Percentiles rank a stretch among this genome's conserved stretches.
phyloP scores from a whole-genome alignment of 2,329 filamentous ascomycete species.

The Endoconidiophora polonica region DNA sequence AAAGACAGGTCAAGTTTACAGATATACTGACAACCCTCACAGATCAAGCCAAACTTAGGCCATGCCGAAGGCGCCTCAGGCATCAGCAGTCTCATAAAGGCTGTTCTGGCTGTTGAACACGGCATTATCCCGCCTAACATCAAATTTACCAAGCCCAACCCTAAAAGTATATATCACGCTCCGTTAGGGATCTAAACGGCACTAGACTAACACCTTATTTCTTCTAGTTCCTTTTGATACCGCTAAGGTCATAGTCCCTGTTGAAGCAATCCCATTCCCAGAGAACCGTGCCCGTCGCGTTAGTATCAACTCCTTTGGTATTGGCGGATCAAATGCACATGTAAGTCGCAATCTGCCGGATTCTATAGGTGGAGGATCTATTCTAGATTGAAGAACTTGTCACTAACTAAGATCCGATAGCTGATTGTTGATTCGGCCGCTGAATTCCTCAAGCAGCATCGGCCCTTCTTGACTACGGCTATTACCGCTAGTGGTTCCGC shows the following conservation, averaged over 20 bases:
- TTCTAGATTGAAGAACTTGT: no score
- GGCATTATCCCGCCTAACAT: conserved; percentile 16
- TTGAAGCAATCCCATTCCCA: conserved; percentile 28
- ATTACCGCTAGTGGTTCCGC: neutral
- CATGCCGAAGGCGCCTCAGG: conserved; percentile 17
- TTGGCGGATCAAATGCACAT: conserved; percentile 18
- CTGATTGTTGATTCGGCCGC: neutral
- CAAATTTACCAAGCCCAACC: conserved; percentile 15
- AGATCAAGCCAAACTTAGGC: conserved; percentile 17
- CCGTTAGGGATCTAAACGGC: no score
- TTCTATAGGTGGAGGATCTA: conserved; percentile 24
- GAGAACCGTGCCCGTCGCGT: conserved; percentile 27
- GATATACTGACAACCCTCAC: no score
- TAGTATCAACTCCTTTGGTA: conserved; percentile 19
- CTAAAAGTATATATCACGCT: no score
- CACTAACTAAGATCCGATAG: neutral
- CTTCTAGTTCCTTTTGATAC: conserved; percentile 24
- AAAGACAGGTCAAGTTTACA: neutral
- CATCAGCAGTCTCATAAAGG: conserved; percentile 17
- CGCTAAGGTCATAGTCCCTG: conserved; percentile 32
- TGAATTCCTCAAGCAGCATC: neutral
- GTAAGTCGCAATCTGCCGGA: conserved; percentile 25
- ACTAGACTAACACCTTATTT: no score
- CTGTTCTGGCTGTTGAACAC: conserved; percentile 16
- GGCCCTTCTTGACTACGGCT: neutral